Conservation (phyloP, 345 rosid species). For the Eucalyptus guilfoylei region DNA sequence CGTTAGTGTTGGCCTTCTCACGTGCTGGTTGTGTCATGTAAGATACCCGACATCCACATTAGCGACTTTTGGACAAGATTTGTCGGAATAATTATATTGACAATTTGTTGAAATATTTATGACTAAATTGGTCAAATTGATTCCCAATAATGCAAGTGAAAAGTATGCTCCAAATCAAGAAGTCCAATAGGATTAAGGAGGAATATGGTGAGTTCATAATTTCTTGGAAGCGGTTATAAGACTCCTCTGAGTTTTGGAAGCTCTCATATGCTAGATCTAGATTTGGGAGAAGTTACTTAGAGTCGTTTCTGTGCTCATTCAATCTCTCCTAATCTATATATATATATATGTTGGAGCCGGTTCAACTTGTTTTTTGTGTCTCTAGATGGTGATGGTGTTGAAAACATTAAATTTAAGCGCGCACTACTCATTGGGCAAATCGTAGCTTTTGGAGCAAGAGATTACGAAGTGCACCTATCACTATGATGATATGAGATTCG, state of each 20-base stretch:
- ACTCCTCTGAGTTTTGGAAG: not conserved
- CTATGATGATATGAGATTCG: not conserved
- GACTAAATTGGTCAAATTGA: too few species aligned
- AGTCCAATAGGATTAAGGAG: not conserved
- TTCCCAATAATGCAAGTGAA: too few species aligned
- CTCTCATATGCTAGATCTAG: not conserved
- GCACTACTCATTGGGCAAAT: not conserved
- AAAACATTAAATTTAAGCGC: not conserved
- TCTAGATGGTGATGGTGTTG: not conserved
- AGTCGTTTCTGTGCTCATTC: not conserved
- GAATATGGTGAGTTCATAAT: not conserved
- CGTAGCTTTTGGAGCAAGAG: not conserved
- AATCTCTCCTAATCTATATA: not conserved
- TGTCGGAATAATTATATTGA: too few species aligned
- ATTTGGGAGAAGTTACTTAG: not conserved
- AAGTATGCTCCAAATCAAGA: not conserved
- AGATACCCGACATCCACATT: fast-evolving
- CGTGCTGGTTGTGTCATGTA: fast-evolving
- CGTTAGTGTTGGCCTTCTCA: too few species aligned
- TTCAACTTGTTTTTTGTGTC: not conserved
- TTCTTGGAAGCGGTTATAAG: too few species aligned
- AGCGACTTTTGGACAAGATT: too few species aligned
- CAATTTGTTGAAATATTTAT: too few species aligned
- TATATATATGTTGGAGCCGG: not conserved
- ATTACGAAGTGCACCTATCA: not conserved